Base-by-base conservation (phyloP, 2,329 filamentous ascomycete species). In the Microsporum ferrugineum region DNA sequence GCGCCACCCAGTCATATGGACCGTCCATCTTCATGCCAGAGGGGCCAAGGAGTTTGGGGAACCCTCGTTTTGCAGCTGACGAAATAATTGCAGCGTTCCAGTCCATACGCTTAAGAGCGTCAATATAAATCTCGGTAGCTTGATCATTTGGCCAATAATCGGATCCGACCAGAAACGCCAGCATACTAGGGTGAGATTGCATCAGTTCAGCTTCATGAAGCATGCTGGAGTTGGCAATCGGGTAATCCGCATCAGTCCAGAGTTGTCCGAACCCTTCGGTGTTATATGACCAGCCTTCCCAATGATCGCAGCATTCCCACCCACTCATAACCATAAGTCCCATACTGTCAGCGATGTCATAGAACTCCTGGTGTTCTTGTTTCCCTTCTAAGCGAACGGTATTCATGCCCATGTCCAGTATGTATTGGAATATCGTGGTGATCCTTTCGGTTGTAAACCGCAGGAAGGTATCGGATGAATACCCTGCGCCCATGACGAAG, bases 301-400 rank as follows among this genome's bases (percentile, higher is more conserved):
- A 87, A 68, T 86, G 86, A 65, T 86, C 81, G 68, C 84, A 87
- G 69, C 84, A 87, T 63, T 86, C 83, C 83, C 83, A 87, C 0
- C 84, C 84, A 0, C 82, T 74, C 41, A 87, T 73, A 0, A 86
- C 70, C 82, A 87, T 84, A 39, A 86, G 66, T 0, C 84, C 84
- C 66, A 84, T 72, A 2, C 76, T 73, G 65, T 86, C 83, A 0
- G 83, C 81, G 1, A 85, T 72, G 0, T 81, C 75, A 66, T 85
- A 87, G 0, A 87, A 71, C 63, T 81, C 78, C 0, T 82, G 80
- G 5, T 86, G 84, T 65, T 86, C 84, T 67, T 84, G 80, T 63
- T 85, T 86, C 1, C 84, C 84, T 67, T 87, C 84, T 0, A 86
- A 76, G 1, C 84, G 80, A 27, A 87, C 73, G 0, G 83, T 84